Conservation (phyloP, 306 rosid species). For the Cicer chorassanicum region DNA sequence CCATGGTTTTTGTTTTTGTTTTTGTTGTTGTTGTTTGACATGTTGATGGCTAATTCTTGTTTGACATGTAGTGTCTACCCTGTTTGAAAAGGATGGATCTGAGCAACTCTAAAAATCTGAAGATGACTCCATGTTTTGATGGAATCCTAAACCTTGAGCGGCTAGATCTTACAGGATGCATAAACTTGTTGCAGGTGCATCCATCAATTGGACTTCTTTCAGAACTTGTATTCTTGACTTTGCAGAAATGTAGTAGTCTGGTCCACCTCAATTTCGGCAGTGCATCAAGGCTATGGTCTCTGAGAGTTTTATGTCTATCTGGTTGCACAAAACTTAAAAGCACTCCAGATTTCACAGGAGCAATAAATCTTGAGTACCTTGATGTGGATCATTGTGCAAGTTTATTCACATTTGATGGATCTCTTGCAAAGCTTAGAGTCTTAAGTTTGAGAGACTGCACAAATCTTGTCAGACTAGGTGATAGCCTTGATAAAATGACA, state of each 20-base stretch:
- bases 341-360: slow-evolving; percentile 14
- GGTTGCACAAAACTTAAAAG: slow-evolving; percentile 3
- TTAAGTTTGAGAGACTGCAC: slow-evolving; percentile 18
- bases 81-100: slow-evolving; percentile 6
- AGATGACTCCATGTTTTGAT: neutral
- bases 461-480: neutral
- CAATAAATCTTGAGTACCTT: neutral
- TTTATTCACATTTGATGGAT: neutral
- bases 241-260: neutral
- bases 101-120: slow-evolving; percentile 23
- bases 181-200: neutral
- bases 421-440: neutral
- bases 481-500: neutral
- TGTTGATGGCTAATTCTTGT: neutral
- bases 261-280: neutral
- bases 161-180: slow-evolving; percentile 30
- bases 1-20: too few relatives aligned
- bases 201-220: neutral
- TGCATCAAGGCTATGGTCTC: neutral
- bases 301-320: neutral
- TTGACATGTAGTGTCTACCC: neutral
- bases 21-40: neutral
- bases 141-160: slow-evolving; percentile 3
- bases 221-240: slow-evolving; percentile 2
- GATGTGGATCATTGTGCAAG: slow-evolving; percentile 2